Base-by-base conservation (phyloP, 2,329 filamentous ascomycete genomes). In the Thyridium curvatum region DNA sequence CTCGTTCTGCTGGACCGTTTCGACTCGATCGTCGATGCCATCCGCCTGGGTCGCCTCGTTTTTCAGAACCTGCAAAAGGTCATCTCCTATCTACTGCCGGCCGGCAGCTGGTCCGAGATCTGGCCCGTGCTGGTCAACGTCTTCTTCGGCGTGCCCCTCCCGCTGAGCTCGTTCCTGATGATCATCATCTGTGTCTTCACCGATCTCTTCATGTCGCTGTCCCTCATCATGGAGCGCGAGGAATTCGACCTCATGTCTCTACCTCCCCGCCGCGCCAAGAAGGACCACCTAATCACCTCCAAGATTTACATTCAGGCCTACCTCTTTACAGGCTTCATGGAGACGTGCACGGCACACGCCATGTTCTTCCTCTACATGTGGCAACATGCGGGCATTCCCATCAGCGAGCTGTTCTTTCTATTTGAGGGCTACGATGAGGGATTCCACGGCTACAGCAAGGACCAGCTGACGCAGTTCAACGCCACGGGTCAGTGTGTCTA, bases 1-100 rank as follows among this genome's bases (percentile, higher is more conserved):
- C 74, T 85, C 31, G 77, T 85, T 2, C 61, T 85, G 3, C 78
- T 82, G 0, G 80, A 81, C 52, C 82, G 81, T 50, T 86, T 86
- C 42, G 79, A 81, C 18, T 80, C 75, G 14, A 85, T 86, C 45
- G 69, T 85, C 34, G 79, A 81, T 21, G 81, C 80, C 1, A 79
- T 86, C 36, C 60, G 61, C 8, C 55, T 62, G 1, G 62, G 62
- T 1, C 56, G 62, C 5, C 60, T 65, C 1, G 60, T 64, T 8
- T 63, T 65, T 47, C 60, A 65, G 43, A 65, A 65, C 31, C 44
- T 65, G 6, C 61, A 65, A 44, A 65, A 64, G 33, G 61, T 66
- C 17, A 65, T 65, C 36, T 56, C 61, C 1, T 65, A 65, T 32
- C 59, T 75, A 1, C 55, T 76, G 0, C 72, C 71, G 0, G 72